phyloP scores from a whole-genome alignment of 2,329 filamentous ascomycete genomes.

The Pseudogymnoascus sp. region DNA sequence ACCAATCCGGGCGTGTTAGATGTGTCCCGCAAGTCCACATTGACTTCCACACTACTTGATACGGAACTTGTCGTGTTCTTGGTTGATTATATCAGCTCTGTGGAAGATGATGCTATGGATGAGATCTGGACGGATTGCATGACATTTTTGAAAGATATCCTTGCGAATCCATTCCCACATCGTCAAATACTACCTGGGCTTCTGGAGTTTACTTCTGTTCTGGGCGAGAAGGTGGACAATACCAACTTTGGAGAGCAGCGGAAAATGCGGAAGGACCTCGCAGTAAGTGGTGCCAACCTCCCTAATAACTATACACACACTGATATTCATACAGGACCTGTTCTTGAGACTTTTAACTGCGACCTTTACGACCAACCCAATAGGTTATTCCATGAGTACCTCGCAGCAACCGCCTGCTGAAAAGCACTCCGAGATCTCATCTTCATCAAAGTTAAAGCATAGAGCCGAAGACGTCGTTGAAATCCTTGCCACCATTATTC shows the following conservation, averaged over 20 bases:
- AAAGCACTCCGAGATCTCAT: constrained; percentile 31
- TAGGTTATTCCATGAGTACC: constrained; percentile 57
- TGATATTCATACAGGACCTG: constrained; percentile 55
- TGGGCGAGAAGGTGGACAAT: constrained; percentile 94
- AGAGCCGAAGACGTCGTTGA: constrained; percentile 67
- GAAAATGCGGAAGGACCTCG: constrained; percentile 82
- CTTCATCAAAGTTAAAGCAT: constrained; percentile 25
- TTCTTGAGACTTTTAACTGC: constrained; percentile 82
- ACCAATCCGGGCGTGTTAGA: constrained; percentile 79
- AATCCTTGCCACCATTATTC: constrained; percentile 70
- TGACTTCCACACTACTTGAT: constrained; percentile 78
- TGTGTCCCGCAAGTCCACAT: constrained; percentile 69
- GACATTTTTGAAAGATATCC: constrained; percentile 77
- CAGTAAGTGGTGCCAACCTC: constrained; percentile 46
- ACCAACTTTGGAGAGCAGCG: constrained; percentile 93
- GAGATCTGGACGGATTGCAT: constrained; percentile 97
- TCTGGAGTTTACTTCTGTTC: constrained; percentile 77
- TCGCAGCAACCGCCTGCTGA: constrained; percentile 33
- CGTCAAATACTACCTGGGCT: constrained; percentile 79
- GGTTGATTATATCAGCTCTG: constrained; percentile 77
- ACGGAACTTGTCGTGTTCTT: constrained; percentile 80
- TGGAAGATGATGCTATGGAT: constrained; percentile 96
- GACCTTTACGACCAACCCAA: constrained; percentile 83
- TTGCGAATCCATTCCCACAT: constrained; percentile 91
- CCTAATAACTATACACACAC: constrained; percentile 12